A percentile compares a stretch with the other conserved stretches of the same genome.
Evolutionary conservation across 1,284 basidiomycete genomes (phyloP).

Genomic region (Agaricales sp.): DNA sequence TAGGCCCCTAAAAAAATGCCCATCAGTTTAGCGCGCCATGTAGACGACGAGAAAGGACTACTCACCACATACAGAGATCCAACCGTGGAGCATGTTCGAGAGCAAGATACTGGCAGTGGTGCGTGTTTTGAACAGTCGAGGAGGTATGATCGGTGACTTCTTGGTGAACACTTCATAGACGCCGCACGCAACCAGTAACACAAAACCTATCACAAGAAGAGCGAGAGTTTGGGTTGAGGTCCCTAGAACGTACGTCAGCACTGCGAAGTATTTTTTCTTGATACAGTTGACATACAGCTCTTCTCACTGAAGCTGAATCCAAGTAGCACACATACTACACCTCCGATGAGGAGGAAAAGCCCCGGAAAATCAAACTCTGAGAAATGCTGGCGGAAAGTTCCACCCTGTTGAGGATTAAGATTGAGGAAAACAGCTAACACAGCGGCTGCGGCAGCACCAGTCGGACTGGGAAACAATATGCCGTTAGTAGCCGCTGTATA

Average conservation of each 20-base stretch:
- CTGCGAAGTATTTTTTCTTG: neutral
- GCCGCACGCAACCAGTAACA: conserved; percentile 26
- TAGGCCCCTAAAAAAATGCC: conserved; percentile 10
- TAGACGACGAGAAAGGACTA: conserved; percentile 11
- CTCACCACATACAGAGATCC: conserved; percentile 24
- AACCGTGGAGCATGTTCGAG: conserved; percentile 26
- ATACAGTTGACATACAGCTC: conserved; percentile 9
- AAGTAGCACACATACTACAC: conserved; percentile 36
- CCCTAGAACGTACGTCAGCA: neutral
- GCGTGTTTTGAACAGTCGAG: conserved; percentile 35
- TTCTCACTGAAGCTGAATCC: conserved; percentile 23
- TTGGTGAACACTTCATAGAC: conserved; percentile 37
- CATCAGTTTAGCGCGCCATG: conserved; percentile 17
- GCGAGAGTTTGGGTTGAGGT: conserved; percentile 29
- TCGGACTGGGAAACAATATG: conserved; percentile 16
- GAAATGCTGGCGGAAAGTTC: conserved; percentile 21
- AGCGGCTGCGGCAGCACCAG: conserved; percentile 30
- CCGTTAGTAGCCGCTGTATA: neutral
- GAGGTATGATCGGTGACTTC: conserved; percentile 41
- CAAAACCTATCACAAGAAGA: conserved; percentile 34
- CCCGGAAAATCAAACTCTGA: conserved; percentile 39
- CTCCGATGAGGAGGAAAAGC: conserved; percentile 30
- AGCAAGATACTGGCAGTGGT: conserved; percentile 32
- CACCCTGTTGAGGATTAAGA: conserved; percentile 21
- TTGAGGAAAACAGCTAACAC: conserved; percentile 22